These are phyloP conservation scores for Ramaria sp. DNA, from an alignment of 768 basidiomycete species.

Conservation along the genomic window DNA sequence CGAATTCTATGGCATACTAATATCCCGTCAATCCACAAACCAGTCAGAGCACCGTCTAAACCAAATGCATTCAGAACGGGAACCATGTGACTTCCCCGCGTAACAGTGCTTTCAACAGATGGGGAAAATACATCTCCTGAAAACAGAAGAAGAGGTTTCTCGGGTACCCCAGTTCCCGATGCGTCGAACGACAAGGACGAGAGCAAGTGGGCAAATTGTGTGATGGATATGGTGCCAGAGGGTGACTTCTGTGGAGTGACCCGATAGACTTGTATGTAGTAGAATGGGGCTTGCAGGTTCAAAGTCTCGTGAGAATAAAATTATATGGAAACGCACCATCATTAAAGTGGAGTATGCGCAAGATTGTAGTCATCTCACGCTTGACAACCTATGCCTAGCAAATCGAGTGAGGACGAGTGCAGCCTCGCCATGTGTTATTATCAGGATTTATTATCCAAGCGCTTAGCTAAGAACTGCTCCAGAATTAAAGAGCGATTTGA, in stretches of 20 bases:
- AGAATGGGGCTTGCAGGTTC: neutral
- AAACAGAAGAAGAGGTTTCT: conserved; percentile 72
- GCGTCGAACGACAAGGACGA: conserved; percentile 52
- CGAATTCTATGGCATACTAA: neutral
- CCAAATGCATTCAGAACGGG: conserved; percentile 75
- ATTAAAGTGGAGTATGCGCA: conserved; percentile 61
- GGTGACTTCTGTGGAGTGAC: conserved; percentile 62
- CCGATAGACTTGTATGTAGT: conserved; percentile 48
- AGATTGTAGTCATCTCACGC: neutral
- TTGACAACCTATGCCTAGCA: neutral
- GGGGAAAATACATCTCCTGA: conserved; percentile 88
- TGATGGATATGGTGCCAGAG: conserved; percentile 67
- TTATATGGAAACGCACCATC: conserved; percentile 24
- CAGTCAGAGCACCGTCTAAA: conserved; percentile 73
- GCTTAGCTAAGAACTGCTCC: too few relatives aligned
- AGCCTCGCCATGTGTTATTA: too few relatives aligned
- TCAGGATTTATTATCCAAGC: too few relatives aligned
- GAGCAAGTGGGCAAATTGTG: conserved; percentile 71
- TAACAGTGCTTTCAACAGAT: conserved; percentile 77
- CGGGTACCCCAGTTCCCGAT: conserved; percentile 30
- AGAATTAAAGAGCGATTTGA: too few relatives aligned
- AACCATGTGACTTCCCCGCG: conserved; percentile 88
- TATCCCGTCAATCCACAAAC: conserved; percentile 30
- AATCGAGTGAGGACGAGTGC: neutral
- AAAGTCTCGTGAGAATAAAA: neutral